Evolutionary conservation across 1,284 basidiomycete genomes (phyloP), one percentile per base, ranked within the genome.

Genomic region (Trametes pubescens): DNA sequence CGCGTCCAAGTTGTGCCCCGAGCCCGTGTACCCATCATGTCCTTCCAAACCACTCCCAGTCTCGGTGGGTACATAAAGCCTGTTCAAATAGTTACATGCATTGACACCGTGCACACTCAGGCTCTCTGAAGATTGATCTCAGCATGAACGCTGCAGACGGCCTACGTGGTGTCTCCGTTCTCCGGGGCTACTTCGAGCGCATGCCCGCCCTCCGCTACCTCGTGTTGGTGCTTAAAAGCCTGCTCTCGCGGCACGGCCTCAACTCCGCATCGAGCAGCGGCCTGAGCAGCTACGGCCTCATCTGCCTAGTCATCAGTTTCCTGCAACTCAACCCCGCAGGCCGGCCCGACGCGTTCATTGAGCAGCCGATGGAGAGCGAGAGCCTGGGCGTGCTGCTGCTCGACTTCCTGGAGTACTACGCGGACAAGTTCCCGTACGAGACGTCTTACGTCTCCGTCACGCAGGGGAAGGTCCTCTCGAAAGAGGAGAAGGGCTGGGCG

Each of bases 251-350:
- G 67, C 77, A 87, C 55, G 81, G 81, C 6, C 84, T 95, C 76
- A 91, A 91, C 73, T 88, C 92, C 71, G 89, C 94, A 4, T 88
- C 86, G 52, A 84, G 83, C 7, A 85, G 87, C 18, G 92, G 92
- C 0, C 73, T 95, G 10, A 89, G 92, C 24, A 91, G 89, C 75
- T 95, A 93, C 77, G 85, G 86, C 10, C 81, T 91, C 58, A 89
- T 89, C 47, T 88, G 87, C 69, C 79, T 94, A 73, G 87, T 87
- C 52, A 86, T 94, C 66, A 88, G 82, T 66, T 94, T 94, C 72
- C 78, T 95, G 8, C 90, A 94, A 79, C 88, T 90, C 47, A 58
- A 81, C 74, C 35, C 59, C 11, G 46, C 51, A 43, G 16, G 40
- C 10, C 59, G 44, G 24, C 76, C 80, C 0, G 65, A 65, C 13